Percentiles rank a stretch among this genome's conserved stretches.
These are phyloP conservation scores for Melaleuca alternifolia DNA, from an alignment of 345 rosid species.

Conservation along the genomic window DNA sequence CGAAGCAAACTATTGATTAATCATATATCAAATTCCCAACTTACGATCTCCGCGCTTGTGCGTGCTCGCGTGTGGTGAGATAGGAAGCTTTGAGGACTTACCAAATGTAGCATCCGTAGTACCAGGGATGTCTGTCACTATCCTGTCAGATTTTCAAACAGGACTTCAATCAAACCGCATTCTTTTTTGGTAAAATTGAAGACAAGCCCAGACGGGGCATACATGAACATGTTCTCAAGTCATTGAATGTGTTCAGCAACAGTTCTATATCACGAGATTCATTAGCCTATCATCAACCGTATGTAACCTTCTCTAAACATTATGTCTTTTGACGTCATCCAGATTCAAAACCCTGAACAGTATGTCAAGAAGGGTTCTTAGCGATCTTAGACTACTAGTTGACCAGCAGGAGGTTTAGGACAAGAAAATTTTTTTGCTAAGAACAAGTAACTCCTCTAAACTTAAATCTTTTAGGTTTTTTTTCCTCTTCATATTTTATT, in stretches of 20 bases:
- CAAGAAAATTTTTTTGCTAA: background rate
- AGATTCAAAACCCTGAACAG: background rate
- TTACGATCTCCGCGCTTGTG: background rate
- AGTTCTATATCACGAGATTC: background rate
- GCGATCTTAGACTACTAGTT: background rate
- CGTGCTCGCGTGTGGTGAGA: background rate
- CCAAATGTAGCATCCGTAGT: conserved; percentile 82
- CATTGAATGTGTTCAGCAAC: background rate
- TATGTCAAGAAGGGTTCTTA: background rate
- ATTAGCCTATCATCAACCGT: background rate
- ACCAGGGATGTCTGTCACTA: conserved; percentile 89
- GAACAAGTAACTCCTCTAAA: background rate
- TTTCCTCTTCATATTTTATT: background rate
- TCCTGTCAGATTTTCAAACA: conserved; percentile 32
- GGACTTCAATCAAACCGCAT: background rate
- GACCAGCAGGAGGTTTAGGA: background rate
- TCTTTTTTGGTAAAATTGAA: background rate
- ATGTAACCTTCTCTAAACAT: background rate
- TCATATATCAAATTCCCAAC: background rate
- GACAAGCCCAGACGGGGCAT: background rate
- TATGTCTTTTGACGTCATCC: background rate
- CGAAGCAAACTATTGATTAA: background rate
- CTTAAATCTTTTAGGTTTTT: background rate
- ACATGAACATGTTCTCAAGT: background rate
- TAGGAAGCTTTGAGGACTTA: conserved; percentile 11